These are phyloP conservation scores for Alternaria hordeiaustralica DNA, from an alignment of 2,329 filamentous ascomycete genomes.

Conservation along the genomic window DNA sequence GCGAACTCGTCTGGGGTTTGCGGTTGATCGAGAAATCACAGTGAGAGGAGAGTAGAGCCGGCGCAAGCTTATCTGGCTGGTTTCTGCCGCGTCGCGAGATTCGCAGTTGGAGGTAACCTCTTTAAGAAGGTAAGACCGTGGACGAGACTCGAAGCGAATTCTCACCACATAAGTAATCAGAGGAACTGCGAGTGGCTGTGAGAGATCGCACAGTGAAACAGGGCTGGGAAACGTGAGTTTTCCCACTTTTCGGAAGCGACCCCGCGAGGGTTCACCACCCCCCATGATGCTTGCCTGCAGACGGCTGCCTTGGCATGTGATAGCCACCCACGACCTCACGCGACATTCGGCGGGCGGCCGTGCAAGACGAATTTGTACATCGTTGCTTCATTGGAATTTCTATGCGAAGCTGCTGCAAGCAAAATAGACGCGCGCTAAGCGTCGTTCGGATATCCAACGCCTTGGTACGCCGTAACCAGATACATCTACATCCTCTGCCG, in stretches of 20 bases:
- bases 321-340: not conserved
- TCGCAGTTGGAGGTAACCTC: conserved; percentile 30
- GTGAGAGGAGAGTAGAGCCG: conserved; percentile 20
- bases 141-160: conserved; percentile 15
- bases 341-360: not conserved
- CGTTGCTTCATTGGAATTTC: conserved; percentile 11
- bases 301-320: conserved; percentile 19
- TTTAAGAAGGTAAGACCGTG: conserved; percentile 36
- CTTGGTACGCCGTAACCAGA: conserved; percentile 30
- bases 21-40: conserved; percentile 6
- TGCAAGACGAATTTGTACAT: not conserved
- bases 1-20: conserved; percentile 12
- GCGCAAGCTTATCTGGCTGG: conserved; percentile 34
- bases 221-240: not conserved
- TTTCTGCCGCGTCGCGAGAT: conserved; percentile 20
- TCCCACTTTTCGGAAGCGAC: conserved; percentile 21
- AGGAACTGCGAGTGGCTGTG: not conserved
- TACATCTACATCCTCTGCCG: conserved; percentile 18
- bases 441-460: conserved; percentile 30
- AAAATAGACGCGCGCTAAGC: conserved; percentile 11
- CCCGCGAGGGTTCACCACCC: conserved; percentile 17
- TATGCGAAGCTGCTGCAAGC: conserved; percentile 3
- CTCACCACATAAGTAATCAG: conserved; percentile 1
- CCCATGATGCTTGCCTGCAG: conserved; percentile 20
- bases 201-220: not conserved